Conservation (phyloP, 1,284 basidiomycete species). For the Microbotryum lychnidis-dioicae region DNA sequence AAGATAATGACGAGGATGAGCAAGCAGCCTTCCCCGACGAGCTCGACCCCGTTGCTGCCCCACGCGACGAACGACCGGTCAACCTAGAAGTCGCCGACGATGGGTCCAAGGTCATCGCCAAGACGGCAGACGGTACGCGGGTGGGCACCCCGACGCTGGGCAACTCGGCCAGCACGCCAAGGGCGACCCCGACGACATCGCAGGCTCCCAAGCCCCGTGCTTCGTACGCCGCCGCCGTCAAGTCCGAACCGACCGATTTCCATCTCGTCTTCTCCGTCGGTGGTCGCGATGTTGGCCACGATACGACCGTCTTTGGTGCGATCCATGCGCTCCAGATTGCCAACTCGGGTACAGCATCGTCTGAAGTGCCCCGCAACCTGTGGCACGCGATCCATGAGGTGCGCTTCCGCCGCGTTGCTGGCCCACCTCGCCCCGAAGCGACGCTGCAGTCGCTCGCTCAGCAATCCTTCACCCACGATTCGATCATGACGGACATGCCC, state of each 20-base stretch:
- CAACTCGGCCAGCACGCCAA: slow-evolving; percentile 1
- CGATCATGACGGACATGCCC: slow-evolving; percentile 40
- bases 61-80: slow-evolving; percentile 64
- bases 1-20: slow-evolving; percentile 68
- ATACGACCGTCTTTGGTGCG: slow-evolving; percentile 91
- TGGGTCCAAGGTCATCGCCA: slow-evolving; percentile 82
- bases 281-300: slow-evolving; percentile 68
- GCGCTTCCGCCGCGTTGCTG: slow-evolving; percentile 84
- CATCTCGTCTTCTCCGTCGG: slow-evolving; percentile 93
- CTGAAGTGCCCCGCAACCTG: slow-evolving; percentile 48
- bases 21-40: slow-evolving; percentile 49
- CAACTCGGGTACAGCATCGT: too few species aligned
- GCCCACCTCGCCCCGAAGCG: slow-evolving; percentile 53
- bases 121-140: slow-evolving; percentile 90
- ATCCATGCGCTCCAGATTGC: slow-evolving; percentile 50
- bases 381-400: slow-evolving; percentile 86
- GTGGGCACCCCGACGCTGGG: slow-evolving; percentile 70
- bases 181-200: slow-evolving; percentile 11
- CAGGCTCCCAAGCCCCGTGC: slow-evolving; percentile 20
- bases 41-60: slow-evolving; percentile 41
- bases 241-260: slow-evolving; percentile 87
- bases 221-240: slow-evolving; percentile 90
- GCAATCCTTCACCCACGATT: slow-evolving; percentile 36
- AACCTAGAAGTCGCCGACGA: slow-evolving; percentile 78
- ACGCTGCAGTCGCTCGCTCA: slow-evolving; percentile 8